Base-by-base conservation (phyloP, 805 yeast species). In the Teunomyces stri region DNA sequence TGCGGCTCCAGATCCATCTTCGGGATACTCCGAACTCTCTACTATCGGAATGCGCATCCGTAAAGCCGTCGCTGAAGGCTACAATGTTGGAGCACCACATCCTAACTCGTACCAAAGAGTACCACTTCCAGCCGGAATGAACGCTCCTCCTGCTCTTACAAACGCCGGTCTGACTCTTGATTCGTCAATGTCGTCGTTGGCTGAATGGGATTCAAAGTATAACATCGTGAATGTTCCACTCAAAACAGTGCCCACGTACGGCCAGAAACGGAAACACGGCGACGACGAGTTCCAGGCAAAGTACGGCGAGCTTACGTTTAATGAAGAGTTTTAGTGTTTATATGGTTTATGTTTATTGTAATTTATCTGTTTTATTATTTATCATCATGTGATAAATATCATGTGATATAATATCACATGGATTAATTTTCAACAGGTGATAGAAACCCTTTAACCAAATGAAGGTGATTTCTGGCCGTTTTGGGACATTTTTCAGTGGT, bases 21-120 rank as follows among this genome's bases (percentile, higher is more conserved):
- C 66, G n/a, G 62, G 60, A 35, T 58, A 62, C 11, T 71, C 63
- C 38, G 63, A 69, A 21, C 70, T 85, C 20, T 75, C 81, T 35
- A 75, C 83, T 0, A 58, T 85, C 5, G 90, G 89, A 0, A 85
- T 84, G 89, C 74, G 89, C 51, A 80, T 86, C 49, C 76, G 92
- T 57, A 82, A 84, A 54, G 74, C 85, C 2, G 80, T 85, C 3
- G 72, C 79, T 29, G 82, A 82, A 38, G 90, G 90, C 1, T 83
- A 84, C 60, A 52, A 56, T 12, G 55, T 27, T 5, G 34, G 22
- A 6, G 10, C 43, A 9, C 47, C 47, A 3, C 51, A 49, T 25
- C 42, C 46, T 6, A 48, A 44, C 25, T 43, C 21, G 46, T 29
- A 30, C 34, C 46, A 18, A 47, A 49, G 33, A 58, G 64, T 66